Percentiles rank a stretch among this genome's conserved stretches.
Evolutionary conservation across 2,329 filamentous ascomycete species (phyloP).

Genomic region (Epichloe aotearoae): DNA sequence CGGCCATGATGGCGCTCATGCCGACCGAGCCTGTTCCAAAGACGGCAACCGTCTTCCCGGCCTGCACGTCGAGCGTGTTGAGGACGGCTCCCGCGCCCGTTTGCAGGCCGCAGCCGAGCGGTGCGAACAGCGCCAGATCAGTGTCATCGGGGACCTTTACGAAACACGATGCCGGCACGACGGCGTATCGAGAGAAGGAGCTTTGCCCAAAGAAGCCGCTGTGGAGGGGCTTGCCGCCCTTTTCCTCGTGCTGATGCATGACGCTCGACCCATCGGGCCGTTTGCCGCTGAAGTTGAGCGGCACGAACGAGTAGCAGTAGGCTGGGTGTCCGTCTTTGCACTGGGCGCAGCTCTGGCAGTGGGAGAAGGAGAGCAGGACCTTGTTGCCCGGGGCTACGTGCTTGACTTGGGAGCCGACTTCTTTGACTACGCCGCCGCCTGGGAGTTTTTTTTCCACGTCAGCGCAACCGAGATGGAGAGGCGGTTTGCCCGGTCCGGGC

Average conservation of each 20-base stretch:
- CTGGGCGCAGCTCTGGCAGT: not conserved
- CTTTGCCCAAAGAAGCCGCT: constrained; percentile 22
- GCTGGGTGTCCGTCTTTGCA: not conserved
- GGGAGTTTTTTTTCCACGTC: not conserved
- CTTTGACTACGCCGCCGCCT: not conserved
- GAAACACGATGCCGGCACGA: constrained; percentile 16
- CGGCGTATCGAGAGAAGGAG: constrained; percentile 18
- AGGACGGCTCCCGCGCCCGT: constrained; percentile 22
- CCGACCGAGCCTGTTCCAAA: constrained; percentile 9
- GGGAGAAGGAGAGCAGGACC: not conserved
- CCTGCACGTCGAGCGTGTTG: constrained; percentile 16
- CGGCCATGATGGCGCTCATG: constrained; percentile 1
- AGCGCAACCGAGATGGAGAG: not conserved
- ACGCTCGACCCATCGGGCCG: not conserved
- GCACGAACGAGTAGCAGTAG: not conserved
- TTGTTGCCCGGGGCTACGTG: not conserved
- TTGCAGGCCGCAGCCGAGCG: constrained; percentile 22
- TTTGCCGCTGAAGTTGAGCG: not conserved
- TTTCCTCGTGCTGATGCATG: not conserved
- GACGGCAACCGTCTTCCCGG: constrained; percentile 16
- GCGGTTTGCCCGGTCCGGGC: not conserved
- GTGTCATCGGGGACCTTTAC: constrained; percentile 15
- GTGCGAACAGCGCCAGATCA: constrained; percentile 17
- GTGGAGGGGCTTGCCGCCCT: not conserved
- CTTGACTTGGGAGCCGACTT: not conserved